Evolutionary conservation across 352 stramenopile genomes (phyloP).

Genomic region (Phytophthora parvispora): DNA sequence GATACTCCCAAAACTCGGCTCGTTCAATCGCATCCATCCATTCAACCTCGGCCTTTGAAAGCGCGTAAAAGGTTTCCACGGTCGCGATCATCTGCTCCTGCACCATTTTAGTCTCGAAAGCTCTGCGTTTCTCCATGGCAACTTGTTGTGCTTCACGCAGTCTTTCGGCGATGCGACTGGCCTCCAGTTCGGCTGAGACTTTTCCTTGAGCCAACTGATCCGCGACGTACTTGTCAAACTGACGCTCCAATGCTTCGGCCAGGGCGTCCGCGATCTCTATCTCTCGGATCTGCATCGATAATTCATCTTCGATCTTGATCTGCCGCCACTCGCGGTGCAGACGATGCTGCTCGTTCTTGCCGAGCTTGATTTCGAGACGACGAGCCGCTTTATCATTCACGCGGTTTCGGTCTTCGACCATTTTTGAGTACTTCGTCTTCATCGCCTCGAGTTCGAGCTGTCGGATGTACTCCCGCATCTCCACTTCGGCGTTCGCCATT

Average conservation of each 20-base stretch:
- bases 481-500: conserved; percentile 71
- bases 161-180: conserved; percentile 46
- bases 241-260: conserved; percentile 54
- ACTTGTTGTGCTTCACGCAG: conserved; percentile 59
- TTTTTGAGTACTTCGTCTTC: conserved; percentile 81
- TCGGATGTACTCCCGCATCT: conserved; percentile 78
- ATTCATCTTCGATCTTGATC: conserved; percentile 73
- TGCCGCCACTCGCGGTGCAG: conserved; percentile 76
- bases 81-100: conserved; percentile 76
- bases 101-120: conserved; percentile 67
- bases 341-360: conserved; percentile 84
- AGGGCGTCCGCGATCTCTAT: conserved; percentile 49
- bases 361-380: conserved; percentile 80
- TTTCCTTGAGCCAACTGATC: conserved; percentile 69
- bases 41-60: conserved; percentile 43
- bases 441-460: conserved; percentile 74
- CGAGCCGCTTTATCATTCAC: conserved; percentile 74
- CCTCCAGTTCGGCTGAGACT: conserved; percentile 57
- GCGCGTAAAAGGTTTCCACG: conserved; percentile 56
- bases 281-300: conserved; percentile 70
- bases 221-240: conserved; percentile 73
- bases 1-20: conserved; percentile 43
- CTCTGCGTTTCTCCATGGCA: conserved; percentile 47
- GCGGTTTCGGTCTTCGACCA: conserved; percentile 69
- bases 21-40: conserved; percentile 69